Base-by-base conservation (phyloP, 2,329 filamentous ascomycete species). In the Fusarium sp. region DNA sequence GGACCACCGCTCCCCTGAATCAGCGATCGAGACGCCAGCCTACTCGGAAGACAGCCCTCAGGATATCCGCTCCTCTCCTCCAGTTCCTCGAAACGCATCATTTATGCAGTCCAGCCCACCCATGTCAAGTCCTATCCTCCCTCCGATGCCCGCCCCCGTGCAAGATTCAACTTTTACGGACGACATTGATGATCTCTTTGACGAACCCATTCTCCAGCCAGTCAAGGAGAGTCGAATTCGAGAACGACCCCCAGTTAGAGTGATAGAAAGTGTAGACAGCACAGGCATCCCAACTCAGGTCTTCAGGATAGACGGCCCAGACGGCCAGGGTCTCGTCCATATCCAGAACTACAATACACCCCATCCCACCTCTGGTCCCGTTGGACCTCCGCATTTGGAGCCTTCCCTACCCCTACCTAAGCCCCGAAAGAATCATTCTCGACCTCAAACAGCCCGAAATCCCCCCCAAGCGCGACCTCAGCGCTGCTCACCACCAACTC, bases 1-100 rank as follows among this genome's bases (percentile, higher is more conserved):
- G 58, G 88, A 87, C 60, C 82, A 79, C n/a, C 85, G 86, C 8
- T 90, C 89, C 5, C 89, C 89, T 9, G 88, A 90, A 24, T 90
- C 88, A 14, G 75, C 84, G 38, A 87, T 82, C 0, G 86, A 84
- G 16, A 89, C 89, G 2, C 88, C 88, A 6, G 83, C 85, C 37
- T 87, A 85, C 42, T 88, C 90, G 62, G 89, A 87, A 62, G 87
- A 93, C 65, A 97, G 94, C 62, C 93, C 94, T 5, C 91, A 91
- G 58, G 93, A 94, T 63, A 94, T 98, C 76, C 93, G 93, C 2
- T 98, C 96, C 0, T 98, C 96, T 5, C 96, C 96, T 16, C 96
- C 96, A 1, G 87, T 97, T 1, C 91, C 95, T 71, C 89, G 90
- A 73, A 88, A 88, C 40, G 85, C 87, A 34, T 83, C 86, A 50